Base-by-base conservation (phyloP, 352 stramenopile genomes). In the Pythium angustatum region DNA sequence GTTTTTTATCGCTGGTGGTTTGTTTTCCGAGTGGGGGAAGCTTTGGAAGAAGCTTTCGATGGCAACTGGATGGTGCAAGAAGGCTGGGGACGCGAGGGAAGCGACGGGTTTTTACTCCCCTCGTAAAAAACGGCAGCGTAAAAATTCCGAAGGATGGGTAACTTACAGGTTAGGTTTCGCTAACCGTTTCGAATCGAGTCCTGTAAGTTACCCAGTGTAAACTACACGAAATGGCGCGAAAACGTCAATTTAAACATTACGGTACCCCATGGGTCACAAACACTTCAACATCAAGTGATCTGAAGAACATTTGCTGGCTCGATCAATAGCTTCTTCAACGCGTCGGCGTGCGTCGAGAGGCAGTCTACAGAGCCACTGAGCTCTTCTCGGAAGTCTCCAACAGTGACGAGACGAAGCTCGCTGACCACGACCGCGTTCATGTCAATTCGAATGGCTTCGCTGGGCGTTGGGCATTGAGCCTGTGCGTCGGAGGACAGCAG, bases 351-450 rank as follows among this genome's bases (percentile, higher is more conserved):
- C 11, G 38, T 43, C 1, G 58, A 54, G 7, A 88, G 59, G 31
- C 81, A 81, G 45, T 73, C 66, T 15, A 88, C n/a, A 0, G 78
- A 78, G 4, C 65, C 66, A 3, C 75, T 43, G 21, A 83, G 30
- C 22, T 77, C 61, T 2, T 26, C 55, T 6, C 43, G 61, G 44
- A 72, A 78, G 62, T 86, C 76, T 36, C 69, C 53, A 14, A 90
- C 57, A 10, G 51, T 71, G 43, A 71, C 47, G 22, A 92, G 5
- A 28, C 76, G 66, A 28, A 93, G 73, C 33, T 93, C 84, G 21
- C 81, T 79, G 17, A 93, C 81, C 19, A 91, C 84, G 8, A 93
- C 72, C 2, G 72, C 45, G 43, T 93, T 93, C 77, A 93, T 83
- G 60, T 90, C 73, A 68, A 92, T 76, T 19, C 67, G 47, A 3